phyloP scores from a whole-genome alignment of 2,329 filamentous ascomycete genomes.

The Mariannaea sp. region DNA sequence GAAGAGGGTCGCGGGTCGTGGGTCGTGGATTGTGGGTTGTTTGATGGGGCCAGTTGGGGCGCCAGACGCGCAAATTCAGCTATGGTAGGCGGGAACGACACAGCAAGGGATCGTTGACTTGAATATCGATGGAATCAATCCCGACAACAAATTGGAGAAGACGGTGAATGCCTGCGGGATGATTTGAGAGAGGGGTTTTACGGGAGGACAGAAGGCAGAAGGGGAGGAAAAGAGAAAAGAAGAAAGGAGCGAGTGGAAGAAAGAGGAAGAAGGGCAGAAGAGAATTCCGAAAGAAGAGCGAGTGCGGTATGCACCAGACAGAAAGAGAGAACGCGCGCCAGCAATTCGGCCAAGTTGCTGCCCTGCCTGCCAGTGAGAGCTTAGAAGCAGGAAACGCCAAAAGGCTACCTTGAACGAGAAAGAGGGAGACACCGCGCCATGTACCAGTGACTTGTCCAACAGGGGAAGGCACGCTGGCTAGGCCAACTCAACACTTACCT shows the following conservation, averaged over 20 bases:
- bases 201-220: conserved; percentile 30
- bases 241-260: conserved; percentile 23
- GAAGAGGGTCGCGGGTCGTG: conserved; percentile 26
- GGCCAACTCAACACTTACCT: conserved; percentile 29
- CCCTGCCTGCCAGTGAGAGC: conserved; percentile 26
- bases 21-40: conserved; percentile 23
- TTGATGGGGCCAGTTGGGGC: conserved; percentile 34
- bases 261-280: conserved; percentile 23
- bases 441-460: conserved; percentile 30
- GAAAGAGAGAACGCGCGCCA: conserved; percentile 24
- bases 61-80: conserved; percentile 38
- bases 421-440: conserved; percentile 14
- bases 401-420: conserved; percentile 22
- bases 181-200: conserved; percentile 23
- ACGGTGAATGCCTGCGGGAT: conserved; percentile 28
- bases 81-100: conserved; percentile 26
- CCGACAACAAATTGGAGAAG: conserved; percentile 15
- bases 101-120: conserved; percentile 10
- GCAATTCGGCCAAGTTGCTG: conserved; percentile 16
- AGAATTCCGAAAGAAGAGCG: conserved; percentile 27
- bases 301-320: conserved; percentile 21
- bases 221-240: conserved; percentile 28
- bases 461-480: conserved; percentile 20
- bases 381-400: conserved; percentile 27
- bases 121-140: conserved; percentile 11